A percentile compares a stretch with the other conserved stretches of the same genome.
These are phyloP conservation scores for Russula vinacea DNA, from an alignment of 768 basidiomycete species.

Conservation along the genomic window DNA sequence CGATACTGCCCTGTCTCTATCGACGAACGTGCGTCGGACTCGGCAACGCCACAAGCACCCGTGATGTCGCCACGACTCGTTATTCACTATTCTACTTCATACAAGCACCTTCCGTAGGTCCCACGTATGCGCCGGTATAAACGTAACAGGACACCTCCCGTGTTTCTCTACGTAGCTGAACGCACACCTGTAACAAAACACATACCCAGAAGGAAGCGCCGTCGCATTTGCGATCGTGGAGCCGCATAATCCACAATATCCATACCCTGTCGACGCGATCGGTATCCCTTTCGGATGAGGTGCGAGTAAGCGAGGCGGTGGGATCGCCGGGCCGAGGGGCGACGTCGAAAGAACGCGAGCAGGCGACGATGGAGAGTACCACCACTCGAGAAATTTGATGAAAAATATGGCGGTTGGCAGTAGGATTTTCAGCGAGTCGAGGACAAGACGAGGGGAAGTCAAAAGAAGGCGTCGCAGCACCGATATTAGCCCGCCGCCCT, in stretches of 20 bases:
- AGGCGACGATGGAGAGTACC: conserved; percentile 93
- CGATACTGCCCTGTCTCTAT: conserved; percentile 11
- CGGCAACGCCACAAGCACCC: conserved; percentile 19
- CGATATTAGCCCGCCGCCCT: conserved; percentile 40
- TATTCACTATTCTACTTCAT: conserved; percentile 35
- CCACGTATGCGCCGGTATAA: conserved; percentile 70
- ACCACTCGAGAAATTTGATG: conserved; percentile 97
- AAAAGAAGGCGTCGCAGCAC: conserved; percentile 48
- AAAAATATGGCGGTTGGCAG: conserved; percentile 91
- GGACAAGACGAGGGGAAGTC: conserved; percentile 56
- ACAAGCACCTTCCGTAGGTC: conserved; percentile 85
- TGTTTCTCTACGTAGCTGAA: conserved; percentile 76
- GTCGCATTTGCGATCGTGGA: conserved; percentile 78
- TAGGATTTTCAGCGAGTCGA: conserved; percentile 75
- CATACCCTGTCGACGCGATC: conserved; percentile 65
- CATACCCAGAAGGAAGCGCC: conserved; percentile 87
- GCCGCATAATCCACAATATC: conserved; percentile 81
- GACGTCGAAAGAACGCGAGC: conserved; percentile 67
- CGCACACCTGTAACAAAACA: conserved; percentile 91
- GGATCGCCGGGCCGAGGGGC: conserved; percentile 62
- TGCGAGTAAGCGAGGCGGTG: conserved; percentile 70
- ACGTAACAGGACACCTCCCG: conserved; percentile 83
- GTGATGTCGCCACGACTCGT: conserved; percentile 12
- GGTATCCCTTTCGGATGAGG: conserved; percentile 71
- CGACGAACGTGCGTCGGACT: conserved; percentile 49